These are phyloP conservation scores for Diaporthe australafricana DNA, from an alignment of 2,329 filamentous ascomycete species.

Conservation along the genomic window DNA sequence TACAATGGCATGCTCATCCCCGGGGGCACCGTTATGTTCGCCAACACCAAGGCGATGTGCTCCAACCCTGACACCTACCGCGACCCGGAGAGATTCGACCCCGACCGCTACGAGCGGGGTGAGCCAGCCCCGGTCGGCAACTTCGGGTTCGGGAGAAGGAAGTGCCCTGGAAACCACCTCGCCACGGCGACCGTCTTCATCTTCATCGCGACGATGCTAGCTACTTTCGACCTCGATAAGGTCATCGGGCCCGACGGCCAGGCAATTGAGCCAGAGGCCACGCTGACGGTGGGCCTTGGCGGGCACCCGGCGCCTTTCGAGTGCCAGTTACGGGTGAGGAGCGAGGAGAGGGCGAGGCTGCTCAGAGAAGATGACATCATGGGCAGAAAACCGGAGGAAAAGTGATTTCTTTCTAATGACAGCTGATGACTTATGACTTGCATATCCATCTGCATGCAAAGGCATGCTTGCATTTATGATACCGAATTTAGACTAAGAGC, in stretches of 20 bases:
- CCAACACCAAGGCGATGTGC: constrained; percentile 58
- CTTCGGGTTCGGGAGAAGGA: constrained; percentile 65
- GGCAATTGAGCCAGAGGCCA: constrained; percentile 38
- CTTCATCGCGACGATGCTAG: constrained; percentile 51
- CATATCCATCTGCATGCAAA: constrained; percentile 12
- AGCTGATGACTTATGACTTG: constrained; percentile 25
- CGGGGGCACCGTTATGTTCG: constrained; percentile 56
- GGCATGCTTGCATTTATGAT: constrained; percentile 22
- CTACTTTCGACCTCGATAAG: constrained; percentile 37
- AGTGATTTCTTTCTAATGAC: not conserved
- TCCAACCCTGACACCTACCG: constrained; percentile 54
- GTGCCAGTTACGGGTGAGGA: constrained; percentile 36
- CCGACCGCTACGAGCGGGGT: constrained; percentile 57
- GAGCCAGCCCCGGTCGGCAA: constrained; percentile 60
- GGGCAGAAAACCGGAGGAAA: not conserved
- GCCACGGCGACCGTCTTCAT: constrained; percentile 47
- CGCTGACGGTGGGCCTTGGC: constrained; percentile 40
- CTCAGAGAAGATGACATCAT: constrained; percentile 7
- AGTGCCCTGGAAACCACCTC: constrained; percentile 47
- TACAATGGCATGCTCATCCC: constrained; percentile 69
- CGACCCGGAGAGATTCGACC: constrained; percentile 57
- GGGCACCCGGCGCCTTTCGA: constrained; percentile 41
- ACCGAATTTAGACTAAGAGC: constrained; percentile 28
- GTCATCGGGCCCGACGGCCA: constrained; percentile 38
- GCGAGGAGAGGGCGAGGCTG: constrained; percentile 28